Percentiles rank a stretch among this genome's conserved stretches.
These are phyloP conservation scores for Tuber brumale DNA, from an alignment of 495 filamentous ascomycete genomes.

Conservation along the genomic window DNA sequence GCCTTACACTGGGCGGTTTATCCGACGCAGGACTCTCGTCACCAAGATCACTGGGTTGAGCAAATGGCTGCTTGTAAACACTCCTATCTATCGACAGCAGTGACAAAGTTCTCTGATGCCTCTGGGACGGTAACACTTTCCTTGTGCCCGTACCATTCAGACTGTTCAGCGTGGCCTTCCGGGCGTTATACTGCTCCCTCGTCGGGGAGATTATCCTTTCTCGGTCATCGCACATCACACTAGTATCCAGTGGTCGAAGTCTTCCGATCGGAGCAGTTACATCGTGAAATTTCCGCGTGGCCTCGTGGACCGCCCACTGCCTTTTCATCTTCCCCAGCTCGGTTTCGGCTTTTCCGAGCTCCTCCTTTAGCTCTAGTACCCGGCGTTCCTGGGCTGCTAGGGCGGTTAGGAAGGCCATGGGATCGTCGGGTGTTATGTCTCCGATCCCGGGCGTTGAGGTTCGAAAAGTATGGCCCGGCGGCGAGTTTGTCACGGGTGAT, in stretches of 20 bases:
- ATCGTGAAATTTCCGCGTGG: conserved; percentile 66
- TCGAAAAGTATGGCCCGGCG: neutral
- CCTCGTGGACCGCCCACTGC: conserved; percentile 72
- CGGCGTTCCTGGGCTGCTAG: conserved; percentile 89
- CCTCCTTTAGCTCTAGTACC: conserved; percentile 85
- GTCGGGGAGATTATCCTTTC: conserved; percentile 40
- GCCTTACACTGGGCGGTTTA: conserved; percentile 15
- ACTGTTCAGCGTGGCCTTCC: conserved; percentile 36
- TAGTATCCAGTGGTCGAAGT: conserved; percentile 51
- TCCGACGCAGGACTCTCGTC: conserved; percentile 10
- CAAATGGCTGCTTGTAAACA: conserved; percentile 44
- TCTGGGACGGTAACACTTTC: conserved; percentile 63
- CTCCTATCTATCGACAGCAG: conserved; percentile 63
- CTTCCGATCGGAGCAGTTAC: conserved; percentile 52
- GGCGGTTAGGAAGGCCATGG: conserved; percentile 73
- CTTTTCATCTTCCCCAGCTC: conserved; percentile 73
- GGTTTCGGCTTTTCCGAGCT: conserved; percentile 69
- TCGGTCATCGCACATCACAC: conserved; percentile 39
- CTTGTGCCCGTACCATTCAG: conserved; percentile 43
- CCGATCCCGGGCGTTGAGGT: neutral
- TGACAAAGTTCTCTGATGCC: conserved; percentile 61
- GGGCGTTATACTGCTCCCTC: conserved; percentile 29
- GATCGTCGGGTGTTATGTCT: conserved; percentile 51
- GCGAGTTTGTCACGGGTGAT: conserved; percentile 24
- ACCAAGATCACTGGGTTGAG: conserved; percentile 28